These are phyloP conservation scores for Arabis alpina DNA, from an alignment of 345 rosid species.

Conservation along the genomic window DNA sequence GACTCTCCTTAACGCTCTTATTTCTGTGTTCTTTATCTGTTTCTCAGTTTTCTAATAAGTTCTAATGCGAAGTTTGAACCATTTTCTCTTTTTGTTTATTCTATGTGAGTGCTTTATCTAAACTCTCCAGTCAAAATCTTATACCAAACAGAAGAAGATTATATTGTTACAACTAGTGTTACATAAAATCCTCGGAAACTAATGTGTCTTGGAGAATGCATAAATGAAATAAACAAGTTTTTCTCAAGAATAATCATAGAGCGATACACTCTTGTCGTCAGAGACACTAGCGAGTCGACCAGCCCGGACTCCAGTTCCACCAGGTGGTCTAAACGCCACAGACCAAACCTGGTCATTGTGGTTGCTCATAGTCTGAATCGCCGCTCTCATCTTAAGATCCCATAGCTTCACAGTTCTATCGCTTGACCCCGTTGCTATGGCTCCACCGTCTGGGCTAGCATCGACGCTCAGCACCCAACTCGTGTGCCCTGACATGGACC, in stretches of 20 bases:
- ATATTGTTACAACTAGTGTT: conserved; percentile 30
- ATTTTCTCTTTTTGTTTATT: background rate
- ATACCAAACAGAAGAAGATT: conserved; percentile 5
- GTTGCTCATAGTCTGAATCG: conserved; percentile 90
- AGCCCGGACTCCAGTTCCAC: conserved; percentile 53
- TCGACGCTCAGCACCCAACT: conserved; percentile 96
- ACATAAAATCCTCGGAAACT: conserved; percentile 20
- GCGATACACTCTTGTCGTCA: conserved; percentile 92
- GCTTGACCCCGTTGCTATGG: conserved; percentile 89
- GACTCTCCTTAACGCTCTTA: conserved; percentile 6
- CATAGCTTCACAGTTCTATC: conserved; percentile 93
- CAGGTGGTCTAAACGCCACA: conserved; percentile 74
- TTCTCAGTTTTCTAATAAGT: conserved; percentile 39
- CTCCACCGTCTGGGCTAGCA: conserved; percentile 88
- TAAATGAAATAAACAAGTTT: background rate
- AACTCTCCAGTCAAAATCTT: conserved; percentile 15
- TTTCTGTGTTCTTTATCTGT: conserved; percentile 28
- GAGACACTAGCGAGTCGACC: conserved; percentile 89
- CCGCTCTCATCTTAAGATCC: conserved; percentile 94
- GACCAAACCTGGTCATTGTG: conserved; percentile 96
- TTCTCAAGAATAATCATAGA: conserved; percentile 76
- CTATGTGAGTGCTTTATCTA: background rate
- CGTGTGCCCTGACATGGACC: conserved; percentile 89
- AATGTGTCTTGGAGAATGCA: conserved; percentile 17
- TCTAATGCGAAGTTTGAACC: conserved; percentile 22